Percentiles rank a stretch among this genome's conserved stretches.
Conservation (phyloP, 139 green algal genomes). For the Chlamydomonas applanata region DNA sequence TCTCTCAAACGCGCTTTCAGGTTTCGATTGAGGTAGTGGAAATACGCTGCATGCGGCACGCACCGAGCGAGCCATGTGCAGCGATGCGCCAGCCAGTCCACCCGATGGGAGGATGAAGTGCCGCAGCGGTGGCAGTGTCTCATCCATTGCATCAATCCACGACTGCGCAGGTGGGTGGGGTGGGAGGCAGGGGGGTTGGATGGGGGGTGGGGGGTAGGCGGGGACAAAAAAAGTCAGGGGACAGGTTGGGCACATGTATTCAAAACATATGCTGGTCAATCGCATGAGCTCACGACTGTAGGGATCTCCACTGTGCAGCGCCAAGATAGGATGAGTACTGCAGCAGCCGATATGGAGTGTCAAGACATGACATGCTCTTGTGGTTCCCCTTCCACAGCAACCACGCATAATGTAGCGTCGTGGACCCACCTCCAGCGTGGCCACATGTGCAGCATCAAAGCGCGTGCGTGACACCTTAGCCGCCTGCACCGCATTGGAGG, state of each 20-base stretch:
- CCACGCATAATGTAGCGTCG: too few relatives aligned
- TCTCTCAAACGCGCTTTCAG: not conserved
- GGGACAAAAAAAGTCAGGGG: too few relatives aligned
- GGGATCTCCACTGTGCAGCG: not conserved
- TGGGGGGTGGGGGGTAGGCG: too few relatives aligned
- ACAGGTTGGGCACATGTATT: too few relatives aligned
- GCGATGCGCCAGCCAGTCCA: conserved; percentile 50
- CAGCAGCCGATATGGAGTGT: not conserved
- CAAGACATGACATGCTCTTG: not conserved
- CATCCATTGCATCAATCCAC: conserved; percentile 88
- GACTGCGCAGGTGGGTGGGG: conserved; percentile 16
- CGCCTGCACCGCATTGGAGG: conserved; percentile 45
- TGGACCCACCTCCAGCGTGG: conserved; percentile 67
- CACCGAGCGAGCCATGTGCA: conserved; percentile 77
- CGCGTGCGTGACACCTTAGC: conserved; percentile 63
- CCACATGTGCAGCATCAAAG: conserved; percentile 53
- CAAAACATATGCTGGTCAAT: too few relatives aligned
- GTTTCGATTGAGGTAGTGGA: too few relatives aligned
- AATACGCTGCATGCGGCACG: not conserved
- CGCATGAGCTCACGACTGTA: too few relatives aligned
- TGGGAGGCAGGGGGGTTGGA: not conserved
- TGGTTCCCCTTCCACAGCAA: too few relatives aligned
- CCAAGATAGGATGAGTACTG: too few relatives aligned
- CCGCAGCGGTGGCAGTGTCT: conserved; percentile 73
- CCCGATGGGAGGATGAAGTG: conserved; percentile 95